phyloP scores from a whole-genome alignment of 768 basidiomycete species.

The Boletus subparvulus region DNA sequence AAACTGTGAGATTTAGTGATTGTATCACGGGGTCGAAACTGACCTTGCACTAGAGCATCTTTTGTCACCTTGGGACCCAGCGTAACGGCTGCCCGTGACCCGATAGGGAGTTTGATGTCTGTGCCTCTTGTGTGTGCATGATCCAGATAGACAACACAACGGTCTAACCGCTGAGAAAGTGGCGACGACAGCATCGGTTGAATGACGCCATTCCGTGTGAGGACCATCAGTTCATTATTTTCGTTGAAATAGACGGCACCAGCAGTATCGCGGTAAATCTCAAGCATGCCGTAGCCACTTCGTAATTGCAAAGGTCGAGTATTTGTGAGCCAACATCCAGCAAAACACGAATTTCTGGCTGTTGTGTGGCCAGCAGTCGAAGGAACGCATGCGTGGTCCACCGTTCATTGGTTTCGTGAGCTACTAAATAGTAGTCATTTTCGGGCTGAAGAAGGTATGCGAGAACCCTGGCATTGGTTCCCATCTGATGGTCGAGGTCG shows the following conservation, averaged over 20 bases:
- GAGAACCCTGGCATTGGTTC: conserved; percentile 43
- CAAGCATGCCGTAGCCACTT: conserved; percentile 42
- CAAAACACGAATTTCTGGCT: conserved; percentile 41
- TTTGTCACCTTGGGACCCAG: conserved; percentile 37
- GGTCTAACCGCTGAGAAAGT: conserved; percentile 25
- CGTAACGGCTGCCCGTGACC: conserved; percentile 35
- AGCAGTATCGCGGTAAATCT: not conserved
- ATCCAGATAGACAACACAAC: conserved; percentile 37
- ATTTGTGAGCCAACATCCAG: conserved; percentile 58
- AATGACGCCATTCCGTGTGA: conserved; percentile 24
- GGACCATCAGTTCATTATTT: conserved; percentile 29
- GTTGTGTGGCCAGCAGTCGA: conserved; percentile 29
- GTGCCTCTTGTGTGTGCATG: conserved; percentile 40
- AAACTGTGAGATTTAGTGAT: not conserved
- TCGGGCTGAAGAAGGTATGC: conserved; percentile 26
- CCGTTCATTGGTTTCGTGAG: not conserved
- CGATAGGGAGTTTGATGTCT: conserved; percentile 33
- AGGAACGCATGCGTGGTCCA: conserved; percentile 17
- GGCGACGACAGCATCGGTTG: too few species aligned
- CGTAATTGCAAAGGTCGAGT: conserved; percentile 43
- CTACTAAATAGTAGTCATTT: conserved; percentile 12
- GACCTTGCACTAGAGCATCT: conserved; percentile 35
- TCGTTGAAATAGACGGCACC: conserved; percentile 30
- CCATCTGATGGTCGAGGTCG: conserved; percentile 23
- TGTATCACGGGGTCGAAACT: not conserved